These are phyloP conservation scores for Cladorrhinum sp. DNA, from an alignment of 2,329 filamentous ascomycete genomes.

Conservation along the genomic window DNA sequence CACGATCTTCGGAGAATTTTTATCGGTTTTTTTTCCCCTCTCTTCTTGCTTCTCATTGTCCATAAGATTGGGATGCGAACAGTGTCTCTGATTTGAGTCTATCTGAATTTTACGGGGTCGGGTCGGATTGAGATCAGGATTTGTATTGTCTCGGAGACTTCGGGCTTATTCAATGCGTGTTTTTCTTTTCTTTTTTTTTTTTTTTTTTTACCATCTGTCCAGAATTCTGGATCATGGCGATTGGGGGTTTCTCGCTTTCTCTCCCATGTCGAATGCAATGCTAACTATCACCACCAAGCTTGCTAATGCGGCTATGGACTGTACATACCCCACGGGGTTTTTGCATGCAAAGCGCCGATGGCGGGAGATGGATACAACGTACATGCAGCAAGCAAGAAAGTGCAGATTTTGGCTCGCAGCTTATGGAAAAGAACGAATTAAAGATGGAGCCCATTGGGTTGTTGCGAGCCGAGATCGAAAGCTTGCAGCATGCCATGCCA, in stretches of 20 bases:
- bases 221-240: no score
- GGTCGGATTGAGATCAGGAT: not conserved
- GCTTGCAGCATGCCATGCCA: not conserved
- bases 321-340: not conserved
- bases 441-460: not conserved
- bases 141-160: not conserved
- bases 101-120: not conserved
- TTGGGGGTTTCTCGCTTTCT: not conserved
- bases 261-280: not conserved
- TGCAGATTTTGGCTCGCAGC: no score
- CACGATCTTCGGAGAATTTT: no score
- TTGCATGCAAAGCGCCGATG: not conserved
- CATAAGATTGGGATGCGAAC: no score
- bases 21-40: no score
- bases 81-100: not conserved
- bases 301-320: not conserved
- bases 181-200: no score
- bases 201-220: not conserved
- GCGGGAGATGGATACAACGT: no score
- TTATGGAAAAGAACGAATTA: not conserved
- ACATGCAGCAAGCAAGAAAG: no score
- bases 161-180: not conserved
- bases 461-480: not conserved
- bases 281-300: not conserved
- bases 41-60: not conserved